These are phyloP conservation scores for Rhizoclosmatium globosum DNA, from an alignment of 192 early-diverging fungal species.

Conservation along the genomic window DNA sequence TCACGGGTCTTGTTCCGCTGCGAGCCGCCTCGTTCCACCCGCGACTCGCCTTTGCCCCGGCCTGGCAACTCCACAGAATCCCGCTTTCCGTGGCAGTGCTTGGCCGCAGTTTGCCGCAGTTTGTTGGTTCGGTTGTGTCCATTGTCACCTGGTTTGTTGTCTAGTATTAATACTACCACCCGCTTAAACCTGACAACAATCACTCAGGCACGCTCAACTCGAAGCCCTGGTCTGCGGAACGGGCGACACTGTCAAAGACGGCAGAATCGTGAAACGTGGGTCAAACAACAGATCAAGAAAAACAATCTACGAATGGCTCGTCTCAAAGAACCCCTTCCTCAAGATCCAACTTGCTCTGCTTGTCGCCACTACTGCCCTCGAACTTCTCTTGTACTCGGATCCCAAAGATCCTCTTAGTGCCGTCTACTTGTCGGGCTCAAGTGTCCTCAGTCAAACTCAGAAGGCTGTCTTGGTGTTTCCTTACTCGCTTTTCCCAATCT, in stretches of 20 bases:
- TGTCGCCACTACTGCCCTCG: conserved; percentile 1
- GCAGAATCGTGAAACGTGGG: conserved; percentile 28
- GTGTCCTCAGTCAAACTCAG: neutral
- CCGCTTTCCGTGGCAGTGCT: conserved; percentile 20
- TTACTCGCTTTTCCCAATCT: conserved; percentile 30
- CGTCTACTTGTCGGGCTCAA: conserved; percentile 11
- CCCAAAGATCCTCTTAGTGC: conserved; percentile 16
- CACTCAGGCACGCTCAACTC: conserved; percentile 28
- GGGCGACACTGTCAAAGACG: conserved; percentile 24
- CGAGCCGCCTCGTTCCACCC: conserved; percentile 32
- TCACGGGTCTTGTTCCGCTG: conserved; percentile 15
- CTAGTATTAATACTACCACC: neutral
- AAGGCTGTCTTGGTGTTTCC: conserved; percentile 30
- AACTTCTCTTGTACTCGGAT: conserved; percentile 24
- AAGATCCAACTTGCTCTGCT: conserved; percentile 26
- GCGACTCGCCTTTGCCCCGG: conserved; percentile 28
- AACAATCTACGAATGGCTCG: conserved; percentile 2
- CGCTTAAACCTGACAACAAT: neutral
- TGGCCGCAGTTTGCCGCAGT: conserved; percentile 30
- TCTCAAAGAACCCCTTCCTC: conserved; percentile 24
- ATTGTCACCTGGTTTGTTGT: neutral
- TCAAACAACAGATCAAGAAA: conserved; percentile 4
- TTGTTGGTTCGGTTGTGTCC: conserved; percentile 17
- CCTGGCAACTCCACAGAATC: conserved; percentile 26
- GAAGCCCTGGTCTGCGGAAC: conserved; percentile 22